Evolutionary conservation across 352 stramenopile genomes (phyloP), one percentile per base, ranked within the genome.

Genomic region (Lagenidium giganteum): DNA sequence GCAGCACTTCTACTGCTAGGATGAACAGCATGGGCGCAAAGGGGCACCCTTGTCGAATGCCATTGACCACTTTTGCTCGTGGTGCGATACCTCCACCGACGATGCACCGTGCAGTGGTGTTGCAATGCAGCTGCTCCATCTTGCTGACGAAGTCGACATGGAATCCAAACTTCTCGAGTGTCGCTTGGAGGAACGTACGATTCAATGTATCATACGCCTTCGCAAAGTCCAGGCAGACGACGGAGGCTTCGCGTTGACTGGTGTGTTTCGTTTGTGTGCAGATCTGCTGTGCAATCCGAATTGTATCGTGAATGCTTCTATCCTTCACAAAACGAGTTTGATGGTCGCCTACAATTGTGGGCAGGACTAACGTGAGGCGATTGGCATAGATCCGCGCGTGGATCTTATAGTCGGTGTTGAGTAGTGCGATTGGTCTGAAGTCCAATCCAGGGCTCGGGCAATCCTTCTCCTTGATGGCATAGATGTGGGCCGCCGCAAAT

Each of bases 401-500:
- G 17, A 54, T 54, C 31, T 54, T 54, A 30, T 54, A 54, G 38
- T 54, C 47, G 1, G 47, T 33, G 17, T 48, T 54, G 1, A 54
- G 23, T 0, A 54, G 38, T 11, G 38, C 47, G 13, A 54, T 54
- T 16, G 37, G 47, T 1, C 47, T 27, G n/a, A 24, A 54, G 16
- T 54, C 47, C 4, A 54, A 31, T 4, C 13, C 47, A 21, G 12
- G n/a, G n/a, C n/a, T n/a, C n/a, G n/a, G n/a, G n/a, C n/a, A n/a
- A n/a, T n/a, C n/a, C n/a, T n/a, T n/a, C n/a, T n/a, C n/a, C n/a
- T n/a, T n/a, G n/a, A n/a, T n/a, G n/a, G n/a, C n/a, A n/a, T n/a
- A n/a, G n/a, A n/a, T n/a, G n/a, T n/a, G n/a, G n/a, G n/a, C n/a
- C n/a, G n/a, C n/a, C n/a, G n/a, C n/a, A n/a, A n/a, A n/a, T n/a